Conservation (phyloP, 2,329 filamentous ascomycete genomes). For the Microsporum canis region DNA sequence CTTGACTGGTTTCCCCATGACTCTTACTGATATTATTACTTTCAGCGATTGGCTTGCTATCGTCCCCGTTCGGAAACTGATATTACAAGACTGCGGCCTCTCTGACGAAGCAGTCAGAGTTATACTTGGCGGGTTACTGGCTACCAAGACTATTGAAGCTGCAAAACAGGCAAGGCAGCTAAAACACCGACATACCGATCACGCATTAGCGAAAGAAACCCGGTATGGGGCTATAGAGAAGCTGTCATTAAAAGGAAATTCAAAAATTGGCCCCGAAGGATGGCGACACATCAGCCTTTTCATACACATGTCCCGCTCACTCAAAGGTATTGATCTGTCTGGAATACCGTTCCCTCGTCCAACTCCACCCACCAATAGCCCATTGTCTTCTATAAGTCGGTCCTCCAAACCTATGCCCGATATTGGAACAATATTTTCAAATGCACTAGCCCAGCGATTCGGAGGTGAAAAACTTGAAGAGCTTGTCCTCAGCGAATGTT, state of each 20-base stretch:
- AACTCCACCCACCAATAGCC: slow-evolving; percentile 14
- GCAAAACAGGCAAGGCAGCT: slow-evolving; percentile 38
- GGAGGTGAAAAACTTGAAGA: slow-evolving; percentile 69
- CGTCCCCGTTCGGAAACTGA: slow-evolving; percentile 75
- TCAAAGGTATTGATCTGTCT: slow-evolving; percentile 78
- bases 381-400: slow-evolving; percentile 16
- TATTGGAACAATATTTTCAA: slow-evolving; percentile 56
- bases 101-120: slow-evolving; percentile 79
- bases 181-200: slow-evolving; percentile 10
- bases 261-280: slow-evolving; percentile 69
- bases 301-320: slow-evolving; percentile 74
- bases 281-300: slow-evolving; percentile 90
- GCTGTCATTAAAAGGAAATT: slow-evolving; percentile 78
- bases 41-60: slow-evolving; percentile 89
- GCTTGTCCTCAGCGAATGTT: slow-evolving; percentile 70
- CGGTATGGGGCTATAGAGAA: slow-evolving; percentile 65
- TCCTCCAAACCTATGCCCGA: slow-evolving; percentile 32
- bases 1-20: slow-evolving; percentile 71
- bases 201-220: slow-evolving; percentile 30
- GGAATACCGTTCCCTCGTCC: slow-evolving; percentile 62
- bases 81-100: slow-evolving; percentile 77
- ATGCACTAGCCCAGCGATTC: slow-evolving; percentile 63
- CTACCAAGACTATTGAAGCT: slow-evolving; percentile 57
- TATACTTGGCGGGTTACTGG: slow-evolving; percentile 72
- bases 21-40: slow-evolving; percentile 71